Evolutionary conservation across 1,139 yeast genomes (phyloP).

Genomic region (Sugiyamaella novakii): DNA sequence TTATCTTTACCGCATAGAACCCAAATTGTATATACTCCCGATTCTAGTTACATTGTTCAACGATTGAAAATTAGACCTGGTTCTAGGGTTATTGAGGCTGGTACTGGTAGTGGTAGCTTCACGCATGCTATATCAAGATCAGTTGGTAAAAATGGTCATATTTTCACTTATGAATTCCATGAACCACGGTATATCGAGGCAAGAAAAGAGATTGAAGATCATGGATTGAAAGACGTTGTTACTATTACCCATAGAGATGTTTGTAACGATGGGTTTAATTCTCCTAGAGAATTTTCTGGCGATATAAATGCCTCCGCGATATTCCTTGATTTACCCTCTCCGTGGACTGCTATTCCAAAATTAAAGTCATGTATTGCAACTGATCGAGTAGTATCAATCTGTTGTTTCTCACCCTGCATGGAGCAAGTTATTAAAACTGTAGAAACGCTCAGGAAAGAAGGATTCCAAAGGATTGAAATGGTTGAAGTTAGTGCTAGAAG

Average conservation of each 20-base stretch:
- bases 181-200: conserved; percentile 83
- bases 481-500: conserved; percentile 84
- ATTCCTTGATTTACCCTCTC: conserved; percentile 92
- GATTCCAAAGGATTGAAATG: conserved; percentile 92
- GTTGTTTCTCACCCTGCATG: conserved; percentile 97
- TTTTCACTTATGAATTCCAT: conserved; percentile 91
- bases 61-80: conserved; percentile 74
- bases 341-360: conserved; percentile 94
- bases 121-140: conserved; percentile 91
- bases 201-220: conserved; percentile 68
- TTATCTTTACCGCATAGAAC: conserved; percentile 93
- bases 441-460: conserved; percentile 67
- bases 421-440: conserved; percentile 93
- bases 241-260: conserved; percentile 89
- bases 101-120: conserved; percentile 96
- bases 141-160: conserved; percentile 59
- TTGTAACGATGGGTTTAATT: conserved; percentile 77
- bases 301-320: conserved; percentile 64
- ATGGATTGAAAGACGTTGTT: conserved; percentile 56
- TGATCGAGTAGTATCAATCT: conserved; percentile 61
- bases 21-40: conserved; percentile 96
- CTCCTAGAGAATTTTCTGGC: conserved; percentile 36
- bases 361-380: conserved; percentile 60
- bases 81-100: conserved; percentile 87
- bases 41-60: conserved; percentile 86